Conservation (phyloP, 1,139 yeast species). For the Scheffersomyces illinoinensis region DNA sequence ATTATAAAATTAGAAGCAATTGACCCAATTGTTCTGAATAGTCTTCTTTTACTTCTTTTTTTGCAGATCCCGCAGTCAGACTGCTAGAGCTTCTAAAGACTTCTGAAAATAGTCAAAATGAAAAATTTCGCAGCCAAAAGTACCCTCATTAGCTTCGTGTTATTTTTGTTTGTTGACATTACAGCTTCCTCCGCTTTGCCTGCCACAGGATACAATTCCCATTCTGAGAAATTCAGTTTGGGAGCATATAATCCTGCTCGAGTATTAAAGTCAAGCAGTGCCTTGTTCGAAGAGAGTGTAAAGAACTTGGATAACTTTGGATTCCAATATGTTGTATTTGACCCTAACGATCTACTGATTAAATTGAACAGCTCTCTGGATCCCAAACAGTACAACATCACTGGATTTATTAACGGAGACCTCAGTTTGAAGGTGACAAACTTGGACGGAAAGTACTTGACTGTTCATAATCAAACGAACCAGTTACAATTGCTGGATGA, state of each 20-base stretch:
- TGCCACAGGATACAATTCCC: not conserved
- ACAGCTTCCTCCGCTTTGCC: not conserved
- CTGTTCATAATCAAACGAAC: not conserved
- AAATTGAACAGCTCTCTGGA: not conserved
- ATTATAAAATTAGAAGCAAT: not conserved
- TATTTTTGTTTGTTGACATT: not conserved
- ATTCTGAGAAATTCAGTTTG: not conserved
- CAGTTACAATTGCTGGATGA: not conserved
- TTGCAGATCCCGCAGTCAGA: too few relatives aligned
- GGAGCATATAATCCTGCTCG: not conserved
- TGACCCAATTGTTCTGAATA: not conserved
- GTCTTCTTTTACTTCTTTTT: not conserved
- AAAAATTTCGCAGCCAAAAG: not conserved
- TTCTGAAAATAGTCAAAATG: not conserved
- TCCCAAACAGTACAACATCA: not conserved
- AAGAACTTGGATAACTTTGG: not conserved
- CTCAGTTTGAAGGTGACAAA: not conserved
- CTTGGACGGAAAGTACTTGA: not conserved
- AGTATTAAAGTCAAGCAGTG: not conserved
- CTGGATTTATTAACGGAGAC: not conserved
- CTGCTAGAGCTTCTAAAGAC: too few relatives aligned
- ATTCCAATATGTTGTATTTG: not conserved
- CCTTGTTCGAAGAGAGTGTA: not conserved
- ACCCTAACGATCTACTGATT: not conserved
- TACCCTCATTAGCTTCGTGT: not conserved